Conservation (phyloP, 345 rosid genomes). For the Citrus hindsii region DNA sequence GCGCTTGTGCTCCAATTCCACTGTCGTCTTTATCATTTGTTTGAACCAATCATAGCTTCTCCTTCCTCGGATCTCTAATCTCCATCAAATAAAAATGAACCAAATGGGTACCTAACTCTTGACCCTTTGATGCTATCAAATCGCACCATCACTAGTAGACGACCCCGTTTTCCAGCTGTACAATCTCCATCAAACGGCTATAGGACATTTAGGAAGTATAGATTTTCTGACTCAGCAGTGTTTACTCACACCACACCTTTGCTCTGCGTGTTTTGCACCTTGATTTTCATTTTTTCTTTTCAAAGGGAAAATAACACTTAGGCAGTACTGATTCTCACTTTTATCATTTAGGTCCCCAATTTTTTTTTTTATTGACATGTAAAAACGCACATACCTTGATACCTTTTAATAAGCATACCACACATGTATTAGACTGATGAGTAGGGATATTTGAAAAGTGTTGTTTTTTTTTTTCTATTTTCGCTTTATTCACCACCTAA, state of each 20-base stretch:
- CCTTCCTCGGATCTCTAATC: slow-evolving; percentile 6
- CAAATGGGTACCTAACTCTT: neutral
- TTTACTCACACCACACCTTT: neutral
- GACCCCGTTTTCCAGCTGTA: slow-evolving; percentile 10
- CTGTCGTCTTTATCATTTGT: neutral
- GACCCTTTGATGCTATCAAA: neutral
- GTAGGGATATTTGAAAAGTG: no score
- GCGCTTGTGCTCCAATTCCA: neutral
- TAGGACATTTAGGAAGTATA: neutral
- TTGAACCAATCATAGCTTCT: neutral
- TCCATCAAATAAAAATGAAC: neutral
- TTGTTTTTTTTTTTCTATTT: no score
- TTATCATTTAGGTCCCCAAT: no score
- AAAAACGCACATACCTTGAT: no score
- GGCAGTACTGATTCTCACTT: no score
- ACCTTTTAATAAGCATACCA: no score
- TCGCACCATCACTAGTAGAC: neutral
- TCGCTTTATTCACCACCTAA: no score
- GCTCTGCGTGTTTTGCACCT: slow-evolving; percentile 10
- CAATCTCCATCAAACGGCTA: neutral
- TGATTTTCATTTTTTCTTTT: neutral
- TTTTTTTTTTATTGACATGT: no score
- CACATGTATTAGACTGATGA: no score
- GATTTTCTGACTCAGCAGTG: slow-evolving; percentile 13
- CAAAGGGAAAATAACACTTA: no score